Evolutionary conservation across 768 basidiomycete species (phyloP), one percentile per base, ranked within the genome.

Genomic region (Trametes coccinea): DNA sequence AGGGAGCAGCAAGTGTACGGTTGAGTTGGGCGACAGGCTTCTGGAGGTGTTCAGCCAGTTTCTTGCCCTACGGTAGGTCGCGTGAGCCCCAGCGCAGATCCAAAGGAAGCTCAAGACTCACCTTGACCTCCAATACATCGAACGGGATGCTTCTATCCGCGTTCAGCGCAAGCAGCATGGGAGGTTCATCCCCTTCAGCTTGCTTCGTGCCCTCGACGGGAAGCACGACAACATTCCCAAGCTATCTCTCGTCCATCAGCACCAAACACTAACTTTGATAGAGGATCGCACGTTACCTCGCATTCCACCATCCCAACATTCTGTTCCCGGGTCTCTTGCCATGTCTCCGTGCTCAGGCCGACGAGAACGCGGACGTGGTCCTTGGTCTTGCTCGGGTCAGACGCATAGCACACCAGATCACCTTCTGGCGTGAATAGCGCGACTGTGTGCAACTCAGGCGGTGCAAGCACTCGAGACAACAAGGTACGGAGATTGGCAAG

Each of bases 301-400:
- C 87, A 86, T 61, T 92, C 90, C 3, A 86, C 87, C 85, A 88
- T 88, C 16, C 88, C 89, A 47, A 79, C 77, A 9, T 83, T 85
- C 48, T 85, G 79, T 27, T 82, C 85, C 61, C 78, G 80, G 30
- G 86, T 89, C 73, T 92, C 90, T 53, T 84, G 84, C 90, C 91
- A 93, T 37, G 90, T 79, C 71, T 92, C 90, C 9, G 84, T 83
- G 44, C 84, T 84, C 33, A 93, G 74, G 14, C 90, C 90, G 7
- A 87, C 88, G 30, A 88, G 76, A 45, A 92, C 82, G 55, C 88
- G 83, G 48, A 92, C 80, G 54, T 89, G 85, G 67, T 92, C 90
- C 74, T 91, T 92, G 30, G 84, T 72, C 53, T 83, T 77, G 30
- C 73, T 68, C n/a, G 80, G 79, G 30, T 81, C 76, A 45, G 82